Base-by-base conservation (phyloP, 176 grass and related monocot genomes). In the Avena atlantica region DNA sequence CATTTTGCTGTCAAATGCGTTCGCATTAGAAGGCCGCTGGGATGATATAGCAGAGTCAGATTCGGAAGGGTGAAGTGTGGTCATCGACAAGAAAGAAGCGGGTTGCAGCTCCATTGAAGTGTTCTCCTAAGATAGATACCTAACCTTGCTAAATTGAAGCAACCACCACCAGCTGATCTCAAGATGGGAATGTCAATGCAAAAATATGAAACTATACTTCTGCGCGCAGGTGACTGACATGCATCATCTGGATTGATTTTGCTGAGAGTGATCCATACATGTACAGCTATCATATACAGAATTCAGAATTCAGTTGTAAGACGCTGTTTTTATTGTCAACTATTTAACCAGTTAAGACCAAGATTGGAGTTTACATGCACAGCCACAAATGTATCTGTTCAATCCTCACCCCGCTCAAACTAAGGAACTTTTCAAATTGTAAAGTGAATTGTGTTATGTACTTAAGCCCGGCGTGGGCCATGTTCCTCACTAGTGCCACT, bases 51-150 rank as follows among this genome's bases (percentile, higher is more conserved):
- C 86, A 37, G 63, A 48, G 21, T 1, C 89, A 40, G 79, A 89
- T 69, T 70, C 44, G 42, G 79, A 85, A 71, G 67, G 55, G 52
- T 73, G 58, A 62, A 87, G 68, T 77, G 73, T 68, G 15, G 34
- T 44, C 13, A 82, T 63, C 37, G 84, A 52, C 10, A 79, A 88
- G 72, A 95, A 95, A 83, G 84, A 87, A 85, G 45, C 87, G 70
- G 89, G 93, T 0, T 78, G 76, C 84, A 91, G 89, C 78, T 77
- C 61, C 24, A 70, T 89, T 76, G 52, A 82, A 23, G 37, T 79
- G 20, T 56, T 73, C 9, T 75, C 68, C 4, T 81, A 49, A 80
- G 20, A 51, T 84, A 80, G 20, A 51, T 84, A 76, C 51, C 37
- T 81, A 80, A 52, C 34, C 12, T 4, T 78, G 74, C 24, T 77